Conservation (phyloP, 257 asterid genomes). For the Scutellaria barbata region DNA sequence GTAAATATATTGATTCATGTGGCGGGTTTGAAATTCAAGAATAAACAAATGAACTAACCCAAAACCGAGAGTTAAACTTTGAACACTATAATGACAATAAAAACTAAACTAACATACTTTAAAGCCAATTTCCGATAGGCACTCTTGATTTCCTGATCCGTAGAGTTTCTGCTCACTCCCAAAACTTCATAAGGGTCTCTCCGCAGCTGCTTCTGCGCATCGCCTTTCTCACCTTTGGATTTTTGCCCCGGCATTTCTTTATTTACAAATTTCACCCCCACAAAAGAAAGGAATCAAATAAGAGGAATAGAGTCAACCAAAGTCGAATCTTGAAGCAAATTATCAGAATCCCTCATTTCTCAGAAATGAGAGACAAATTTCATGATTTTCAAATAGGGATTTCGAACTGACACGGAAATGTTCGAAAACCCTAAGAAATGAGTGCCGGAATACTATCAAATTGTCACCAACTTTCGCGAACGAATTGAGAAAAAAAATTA, state of each 20-base stretch:
- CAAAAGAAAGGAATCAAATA: conserved; percentile 31
- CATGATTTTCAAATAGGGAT: conserved; percentile 23
- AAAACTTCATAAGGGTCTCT: conserved; percentile 96
- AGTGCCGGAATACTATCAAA: conserved; percentile 17
- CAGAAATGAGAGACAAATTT: conserved; percentile 33
- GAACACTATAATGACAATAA: background rate
- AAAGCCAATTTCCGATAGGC: conserved; percentile 90
- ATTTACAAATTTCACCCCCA: conserved; percentile 25
- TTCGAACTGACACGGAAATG: conserved; percentile 10
- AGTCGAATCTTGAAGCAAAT: conserved; percentile 41
- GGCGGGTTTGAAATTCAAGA: background rate
- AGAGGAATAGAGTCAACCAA: conserved; percentile 35
- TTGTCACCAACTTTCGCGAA: background rate
- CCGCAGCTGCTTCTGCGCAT: conserved; percentile 65
- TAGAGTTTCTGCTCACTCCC: conserved; percentile 76
- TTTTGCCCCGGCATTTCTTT: conserved; percentile 74
- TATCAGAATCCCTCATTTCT: conserved; percentile 44
- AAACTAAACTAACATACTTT: conserved; percentile 56
- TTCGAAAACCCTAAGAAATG: conserved; percentile 38
- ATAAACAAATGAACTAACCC: conserved; percentile 8
- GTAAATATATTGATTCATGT: too few species aligned
- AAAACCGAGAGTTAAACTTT: background rate
- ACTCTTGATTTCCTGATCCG: conserved; percentile 95
- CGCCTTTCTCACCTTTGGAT: conserved; percentile 73
- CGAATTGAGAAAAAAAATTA: background rate